Conservation (phyloP, 305 asterid species). For the Coffea humblotiana region DNA sequence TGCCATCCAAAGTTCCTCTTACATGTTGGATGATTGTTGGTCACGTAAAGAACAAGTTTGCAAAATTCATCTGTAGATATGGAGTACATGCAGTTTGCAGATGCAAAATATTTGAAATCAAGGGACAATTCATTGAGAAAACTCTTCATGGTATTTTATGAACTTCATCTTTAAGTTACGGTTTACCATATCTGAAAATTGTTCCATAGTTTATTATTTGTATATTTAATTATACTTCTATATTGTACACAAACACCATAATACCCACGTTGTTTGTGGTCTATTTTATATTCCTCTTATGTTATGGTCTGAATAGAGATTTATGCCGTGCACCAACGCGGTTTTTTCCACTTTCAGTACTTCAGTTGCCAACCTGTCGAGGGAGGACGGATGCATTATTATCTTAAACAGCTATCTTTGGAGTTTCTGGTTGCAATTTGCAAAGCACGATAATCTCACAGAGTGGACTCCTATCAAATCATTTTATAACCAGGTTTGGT, state of each 20-base stretch:
- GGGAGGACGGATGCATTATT: neutral
- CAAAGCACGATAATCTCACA: neutral
- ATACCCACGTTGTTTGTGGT: neutral
- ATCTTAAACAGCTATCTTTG: neutral
- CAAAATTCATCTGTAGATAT: no score
- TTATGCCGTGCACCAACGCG: neutral
- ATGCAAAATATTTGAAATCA: no score
- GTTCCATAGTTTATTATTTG: neutral
- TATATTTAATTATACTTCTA: neutral
- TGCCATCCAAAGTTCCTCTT: neutral
- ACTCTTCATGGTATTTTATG: no score
- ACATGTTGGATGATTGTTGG: neutral
- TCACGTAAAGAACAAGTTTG: neutral
- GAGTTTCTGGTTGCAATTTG: slow-evolving; percentile 1
- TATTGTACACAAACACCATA: neutral
- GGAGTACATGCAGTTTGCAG: no score
- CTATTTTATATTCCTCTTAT: neutral
- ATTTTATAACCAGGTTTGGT: slow-evolving; percentile 8
- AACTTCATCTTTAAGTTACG: neutral
- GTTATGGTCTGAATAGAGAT: neutral
- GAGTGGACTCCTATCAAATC: slow-evolving; percentile 8
- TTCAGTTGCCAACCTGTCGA: neutral
- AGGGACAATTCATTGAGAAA: no score
- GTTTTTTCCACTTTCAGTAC: neutral
- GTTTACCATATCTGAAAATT: neutral